Percentiles rank a stretch among this genome's conserved stretches.
Evolutionary conservation across 306 rosid genomes (phyloP).

Genomic region (Quercus alba): DNA sequence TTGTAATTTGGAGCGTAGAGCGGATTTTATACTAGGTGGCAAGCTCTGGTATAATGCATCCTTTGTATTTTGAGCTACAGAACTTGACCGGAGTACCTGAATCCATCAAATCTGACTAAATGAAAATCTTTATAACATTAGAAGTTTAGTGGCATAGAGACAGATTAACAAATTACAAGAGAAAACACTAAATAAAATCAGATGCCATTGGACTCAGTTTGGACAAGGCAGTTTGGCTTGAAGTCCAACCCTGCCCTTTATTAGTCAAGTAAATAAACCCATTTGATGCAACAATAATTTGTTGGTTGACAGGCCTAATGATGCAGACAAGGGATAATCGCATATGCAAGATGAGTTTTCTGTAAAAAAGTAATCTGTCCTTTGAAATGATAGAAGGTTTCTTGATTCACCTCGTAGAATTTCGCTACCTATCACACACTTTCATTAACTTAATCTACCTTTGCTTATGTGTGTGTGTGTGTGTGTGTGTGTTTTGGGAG

Average conservation of each 20-base stretch:
- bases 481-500: too few species aligned
- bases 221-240: slow-evolving; percentile 1
- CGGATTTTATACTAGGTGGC: slow-evolving; percentile 69
- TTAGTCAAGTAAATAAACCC: background rate
- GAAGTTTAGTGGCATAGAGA: background rate
- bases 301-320: background rate
- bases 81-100: slow-evolving; percentile 77
- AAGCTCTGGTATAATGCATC: slow-evolving; percentile 75
- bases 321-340: background rate
- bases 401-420: background rate
- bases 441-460: background rate
- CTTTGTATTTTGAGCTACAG: slow-evolving; percentile 72
- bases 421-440: background rate
- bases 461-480: too few species aligned
- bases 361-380: background rate
- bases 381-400: background rate
- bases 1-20: slow-evolving; percentile 70
- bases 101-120: slow-evolving; percentile 23
- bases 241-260: slow-evolving; percentile 1
- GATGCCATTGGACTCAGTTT: background rate
- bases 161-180: slow-evolving; percentile 8
- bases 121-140: slow-evolving; percentile 3
- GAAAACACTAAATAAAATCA: background rate
- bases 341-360: background rate
- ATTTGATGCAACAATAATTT: background rate